Evolutionary conservation across 2,329 filamentous ascomycete genomes (phyloP).

Genomic region (Paradendryphiella salina): DNA sequence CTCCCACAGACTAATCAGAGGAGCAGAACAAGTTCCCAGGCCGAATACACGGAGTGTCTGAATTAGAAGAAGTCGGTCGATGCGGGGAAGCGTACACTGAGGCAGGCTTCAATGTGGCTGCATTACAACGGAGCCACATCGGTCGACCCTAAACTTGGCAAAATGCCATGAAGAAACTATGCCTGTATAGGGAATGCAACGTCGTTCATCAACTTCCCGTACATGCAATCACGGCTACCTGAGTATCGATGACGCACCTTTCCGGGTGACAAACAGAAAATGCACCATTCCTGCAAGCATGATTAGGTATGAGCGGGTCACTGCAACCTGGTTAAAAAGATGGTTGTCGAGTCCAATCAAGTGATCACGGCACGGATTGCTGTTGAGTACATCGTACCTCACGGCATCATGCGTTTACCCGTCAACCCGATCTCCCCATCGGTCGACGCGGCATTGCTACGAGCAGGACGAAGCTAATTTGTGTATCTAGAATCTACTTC

Average conservation of each 20-base stretch:
- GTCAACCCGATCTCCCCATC: not conserved
- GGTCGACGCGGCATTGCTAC: not conserved
- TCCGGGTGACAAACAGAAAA: not conserved
- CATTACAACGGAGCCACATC: conserved; percentile 20
- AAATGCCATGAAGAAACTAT: conserved; percentile 4
- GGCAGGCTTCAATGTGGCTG: conserved; percentile 28
- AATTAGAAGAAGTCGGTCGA: conserved; percentile 16
- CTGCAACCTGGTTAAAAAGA: not conserved
- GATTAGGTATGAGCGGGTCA: not conserved
- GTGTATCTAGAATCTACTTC: not conserved
- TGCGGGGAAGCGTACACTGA: conserved; percentile 27
- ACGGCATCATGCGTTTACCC: not conserved
- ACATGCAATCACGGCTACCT: not conserved
- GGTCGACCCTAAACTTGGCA: conserved; percentile 14
- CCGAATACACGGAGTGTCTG: not conserved
- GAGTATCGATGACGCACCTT: not conserved
- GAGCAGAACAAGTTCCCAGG: conserved; percentile 3
- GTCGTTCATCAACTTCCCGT: not conserved
- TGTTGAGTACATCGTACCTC: not conserved
- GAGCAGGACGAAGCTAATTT: not conserved
- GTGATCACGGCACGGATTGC: not conserved
- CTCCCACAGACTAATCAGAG: conserved; percentile 11
- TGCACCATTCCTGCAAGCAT: not conserved
- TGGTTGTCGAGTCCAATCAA: not conserved
- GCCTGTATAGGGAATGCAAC: not conserved